Conservation (phyloP, 352 stramenopile genomes). For the Phytopythium ostracodes region DNA sequence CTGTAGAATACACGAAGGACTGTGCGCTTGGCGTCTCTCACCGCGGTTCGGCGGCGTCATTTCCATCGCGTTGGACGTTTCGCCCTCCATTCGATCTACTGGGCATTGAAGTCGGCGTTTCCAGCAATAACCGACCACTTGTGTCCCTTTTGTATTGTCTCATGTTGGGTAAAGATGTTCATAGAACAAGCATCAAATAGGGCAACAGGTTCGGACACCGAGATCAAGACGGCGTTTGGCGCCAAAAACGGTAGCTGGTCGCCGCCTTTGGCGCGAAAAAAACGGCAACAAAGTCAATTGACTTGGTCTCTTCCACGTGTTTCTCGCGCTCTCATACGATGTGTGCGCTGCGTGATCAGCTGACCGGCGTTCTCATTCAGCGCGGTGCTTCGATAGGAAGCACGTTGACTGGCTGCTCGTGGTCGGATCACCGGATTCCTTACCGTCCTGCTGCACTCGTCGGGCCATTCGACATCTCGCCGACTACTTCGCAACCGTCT, state of each 20-base stretch:
- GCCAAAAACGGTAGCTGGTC: background rate
- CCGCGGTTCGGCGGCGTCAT: background rate
- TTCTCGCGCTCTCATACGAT: background rate
- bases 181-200: too few species aligned
- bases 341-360: background rate
- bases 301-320: background rate
- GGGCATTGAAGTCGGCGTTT: background rate
- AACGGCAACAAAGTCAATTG: conserved; percentile 1
- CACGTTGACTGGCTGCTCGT: background rate
- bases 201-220: background rate
- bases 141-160: background rate
- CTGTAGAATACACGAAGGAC: background rate
- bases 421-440: background rate
- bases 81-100: background rate
- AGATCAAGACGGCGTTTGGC: background rate
- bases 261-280: background rate
- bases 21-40: background rate
- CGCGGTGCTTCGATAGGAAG: background rate
- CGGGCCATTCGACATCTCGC: background rate
- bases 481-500: background rate
- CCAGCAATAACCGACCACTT: background rate
- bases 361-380: background rate
- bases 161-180: background rate
- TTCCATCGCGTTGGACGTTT: background rate
- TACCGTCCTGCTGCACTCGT: background rate